Percentiles rank a stretch among this genome's conserved stretches.
These are phyloP conservation scores for Fusarium cyanostomum DNA, from an alignment of 2,329 filamentous ascomycete species.

Conservation along the genomic window DNA sequence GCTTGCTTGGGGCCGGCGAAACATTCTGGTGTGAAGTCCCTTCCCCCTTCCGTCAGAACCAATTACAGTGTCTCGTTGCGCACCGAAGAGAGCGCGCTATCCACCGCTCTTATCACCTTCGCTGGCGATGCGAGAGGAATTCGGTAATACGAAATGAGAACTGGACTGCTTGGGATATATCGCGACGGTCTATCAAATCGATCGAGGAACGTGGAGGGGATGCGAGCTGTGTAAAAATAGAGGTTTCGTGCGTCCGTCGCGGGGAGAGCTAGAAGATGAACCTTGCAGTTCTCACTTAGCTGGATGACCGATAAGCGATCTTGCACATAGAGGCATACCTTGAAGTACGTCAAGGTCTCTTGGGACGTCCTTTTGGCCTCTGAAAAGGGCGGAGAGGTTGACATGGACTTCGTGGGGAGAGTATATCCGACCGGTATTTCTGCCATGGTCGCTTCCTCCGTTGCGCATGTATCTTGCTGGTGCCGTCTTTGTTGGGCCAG, in stretches of 20 bases:
- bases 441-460: not conserved
- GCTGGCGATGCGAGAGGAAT: not conserved
- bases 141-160: not conserved
- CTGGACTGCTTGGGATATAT: not conserved
- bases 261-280: not conserved
- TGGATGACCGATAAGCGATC: not conserved
- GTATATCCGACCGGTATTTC: not conserved
- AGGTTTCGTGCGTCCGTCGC: not conserved
- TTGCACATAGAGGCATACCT: not conserved
- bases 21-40: too few relatives aligned
- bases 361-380: not conserved
- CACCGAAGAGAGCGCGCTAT: not conserved
- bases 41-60: too few relatives aligned
- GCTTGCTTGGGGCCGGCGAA: too few relatives aligned
- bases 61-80: too few relatives aligned
- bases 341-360: not conserved
- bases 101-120: not conserved
- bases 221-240: slow-evolving; percentile 1
- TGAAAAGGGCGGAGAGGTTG: not conserved
- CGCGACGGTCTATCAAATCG: not conserved
- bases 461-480: not conserved
- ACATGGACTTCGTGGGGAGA: not conserved
- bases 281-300: not conserved
- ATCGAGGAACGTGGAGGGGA: slow-evolving; percentile 1
- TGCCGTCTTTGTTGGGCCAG: slow-evolving; percentile 4